Percentiles rank a stretch among this genome's conserved stretches.
Evolutionary conservation across 1,284 basidiomycete species (phyloP).

Genomic region (Ganoderma meredithae): DNA sequence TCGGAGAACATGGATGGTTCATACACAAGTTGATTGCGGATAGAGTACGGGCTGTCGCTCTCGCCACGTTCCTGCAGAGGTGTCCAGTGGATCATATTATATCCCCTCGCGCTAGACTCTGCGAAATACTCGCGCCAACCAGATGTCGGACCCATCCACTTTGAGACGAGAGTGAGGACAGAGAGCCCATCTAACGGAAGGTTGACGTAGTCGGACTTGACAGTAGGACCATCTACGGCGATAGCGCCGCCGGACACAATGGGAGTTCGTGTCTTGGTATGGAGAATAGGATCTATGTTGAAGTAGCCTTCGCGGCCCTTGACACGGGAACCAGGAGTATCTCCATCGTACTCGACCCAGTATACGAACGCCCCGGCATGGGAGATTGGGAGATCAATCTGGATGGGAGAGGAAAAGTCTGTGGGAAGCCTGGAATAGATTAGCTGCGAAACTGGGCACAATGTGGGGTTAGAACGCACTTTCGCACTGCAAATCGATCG

Average conservation of each 20-base stretch:
- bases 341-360: conserved; percentile 89
- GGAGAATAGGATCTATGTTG: conserved; percentile 92
- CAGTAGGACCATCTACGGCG: conserved; percentile 57
- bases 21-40: conserved; percentile 85
- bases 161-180: conserved; percentile 89
- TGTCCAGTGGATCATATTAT: conserved; percentile 96
- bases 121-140: conserved; percentile 83
- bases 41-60: conserved; percentile 91
- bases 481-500: conserved; percentile 77
- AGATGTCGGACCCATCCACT: conserved; percentile 91
- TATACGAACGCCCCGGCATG: conserved; percentile 95
- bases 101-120: conserved; percentile 87
- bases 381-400: conserved; percentile 92
- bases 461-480: conserved; percentile 55
- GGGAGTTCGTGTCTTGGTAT: conserved; percentile 71
- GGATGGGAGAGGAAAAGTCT: conserved; percentile 87
- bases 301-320: conserved; percentile 91
- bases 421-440: conserved; percentile 67
- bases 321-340: conserved; percentile 61
- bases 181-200: conserved; percentile 87
- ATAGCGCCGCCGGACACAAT: conserved; percentile 69
- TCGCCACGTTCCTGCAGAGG: conserved; percentile 90
- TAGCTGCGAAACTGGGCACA: conserved; percentile 9
- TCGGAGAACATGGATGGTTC: conserved; percentile 76
- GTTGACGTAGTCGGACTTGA: conserved; percentile 60